phyloP scores from a whole-genome alignment of 139 green algal species.

The Mesotaenium endlicherianum region DNA sequence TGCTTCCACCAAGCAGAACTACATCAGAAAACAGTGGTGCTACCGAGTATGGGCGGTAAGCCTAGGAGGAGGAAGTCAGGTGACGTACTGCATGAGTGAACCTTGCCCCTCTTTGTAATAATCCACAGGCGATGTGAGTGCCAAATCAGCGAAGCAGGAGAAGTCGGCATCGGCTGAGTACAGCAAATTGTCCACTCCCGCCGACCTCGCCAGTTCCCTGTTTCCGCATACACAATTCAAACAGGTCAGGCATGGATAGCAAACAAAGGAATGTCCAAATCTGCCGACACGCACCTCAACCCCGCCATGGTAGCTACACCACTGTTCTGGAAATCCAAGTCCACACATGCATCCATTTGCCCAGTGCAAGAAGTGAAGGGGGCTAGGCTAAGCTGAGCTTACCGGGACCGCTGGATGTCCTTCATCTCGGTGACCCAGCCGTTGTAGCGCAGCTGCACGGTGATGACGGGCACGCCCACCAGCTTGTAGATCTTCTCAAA shows the following conservation, averaged over 20 bases:
- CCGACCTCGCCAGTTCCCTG: conserved; percentile 19
- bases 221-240: conserved; percentile 35
- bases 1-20: neutral
- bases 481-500: conserved; percentile 94
- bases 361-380: neutral
- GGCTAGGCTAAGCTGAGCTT: neutral
- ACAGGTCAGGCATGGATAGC: neutral
- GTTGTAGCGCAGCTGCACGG: conserved; percentile 93
- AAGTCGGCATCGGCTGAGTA: conserved; percentile 91
- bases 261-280: neutral
- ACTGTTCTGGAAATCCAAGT: too few species aligned
- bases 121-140: conserved; percentile 76
- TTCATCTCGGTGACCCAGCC: conserved; percentile 95
- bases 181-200: conserved; percentile 90
- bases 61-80: conserved; percentile 34
- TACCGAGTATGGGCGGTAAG: too few species aligned
- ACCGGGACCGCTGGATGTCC: conserved; percentile 52
- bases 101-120: conserved; percentile 90
- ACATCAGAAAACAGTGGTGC: too few species aligned
- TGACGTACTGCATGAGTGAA: conserved; percentile 90
- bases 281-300: neutral
- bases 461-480: conserved; percentile 92
- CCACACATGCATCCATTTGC: neutral
- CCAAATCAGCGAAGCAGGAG: conserved; percentile 94
- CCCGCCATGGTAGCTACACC: too few species aligned